Evolutionary conservation across 768 basidiomycete species (phyloP).

Genomic region (Favolaschia claudopus): DNA sequence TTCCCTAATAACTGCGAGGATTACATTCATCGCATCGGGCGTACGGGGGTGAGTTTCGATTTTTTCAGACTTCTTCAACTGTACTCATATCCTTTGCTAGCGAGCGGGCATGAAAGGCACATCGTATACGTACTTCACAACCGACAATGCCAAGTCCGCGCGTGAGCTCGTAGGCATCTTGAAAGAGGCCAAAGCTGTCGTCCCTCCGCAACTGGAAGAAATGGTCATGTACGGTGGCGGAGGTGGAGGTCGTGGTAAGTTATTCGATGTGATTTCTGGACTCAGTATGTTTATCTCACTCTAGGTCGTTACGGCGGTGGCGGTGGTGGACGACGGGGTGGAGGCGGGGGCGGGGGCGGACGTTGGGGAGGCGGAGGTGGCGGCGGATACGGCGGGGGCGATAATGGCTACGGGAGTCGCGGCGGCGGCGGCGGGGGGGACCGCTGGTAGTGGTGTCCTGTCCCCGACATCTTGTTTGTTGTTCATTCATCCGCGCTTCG

Average conservation of each 20-base stretch:
- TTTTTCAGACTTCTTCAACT: neutral
- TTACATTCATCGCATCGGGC: constrained; percentile 98
- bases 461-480: neutral
- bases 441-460: constrained; percentile 31
- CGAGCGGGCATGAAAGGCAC: constrained; percentile 92
- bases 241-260: constrained; percentile 75
- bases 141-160: constrained; percentile 94
- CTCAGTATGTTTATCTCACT: constrained; percentile 13
- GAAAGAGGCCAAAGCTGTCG: constrained; percentile 82
- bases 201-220: constrained; percentile 92
- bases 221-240: constrained; percentile 90
- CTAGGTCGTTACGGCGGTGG: constrained; percentile 70
- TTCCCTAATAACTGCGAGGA: constrained; percentile 99
- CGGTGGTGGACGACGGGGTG: constrained; percentile 52
- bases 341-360: constrained; percentile 50
- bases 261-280: neutral
- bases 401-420: constrained; percentile 46
- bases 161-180: constrained; percentile 90
- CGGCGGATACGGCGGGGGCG: constrained; percentile 52
- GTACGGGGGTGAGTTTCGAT: constrained; percentile 77
- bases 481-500: constrained; percentile 16
- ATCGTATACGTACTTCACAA: constrained; percentile 96
- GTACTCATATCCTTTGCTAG: constrained; percentile 47
- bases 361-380: constrained; percentile 52
- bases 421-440: constrained; percentile 39